phyloP scores from a whole-genome alignment of 768 basidiomycete species.

The Cytidiella melzeri region DNA sequence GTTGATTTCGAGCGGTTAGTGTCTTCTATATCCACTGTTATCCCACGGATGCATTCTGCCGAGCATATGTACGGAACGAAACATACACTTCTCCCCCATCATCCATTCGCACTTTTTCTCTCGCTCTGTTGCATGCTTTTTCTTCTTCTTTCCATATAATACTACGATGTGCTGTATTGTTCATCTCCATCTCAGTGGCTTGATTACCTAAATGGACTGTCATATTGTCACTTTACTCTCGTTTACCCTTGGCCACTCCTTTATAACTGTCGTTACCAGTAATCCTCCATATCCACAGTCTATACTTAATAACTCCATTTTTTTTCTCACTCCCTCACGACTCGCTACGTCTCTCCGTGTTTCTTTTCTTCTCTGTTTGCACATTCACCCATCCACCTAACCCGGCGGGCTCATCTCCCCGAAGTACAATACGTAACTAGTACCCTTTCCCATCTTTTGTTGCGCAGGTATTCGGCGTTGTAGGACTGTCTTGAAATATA shows the following conservation, averaged over 20 bases:
- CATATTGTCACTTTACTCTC: not conserved
- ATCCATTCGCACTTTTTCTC: not conserved
- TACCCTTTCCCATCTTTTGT: too few species aligned
- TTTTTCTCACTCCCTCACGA: too few species aligned
- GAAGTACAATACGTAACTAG: too few species aligned
- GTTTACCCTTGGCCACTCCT: not conserved
- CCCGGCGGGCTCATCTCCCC: too few species aligned
- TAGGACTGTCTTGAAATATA: too few species aligned
- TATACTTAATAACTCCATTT: not conserved
- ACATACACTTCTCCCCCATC: not conserved
- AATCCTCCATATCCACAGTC: not conserved
- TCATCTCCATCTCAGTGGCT: not conserved
- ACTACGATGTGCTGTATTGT: not conserved
- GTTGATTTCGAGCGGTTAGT: too few species aligned
- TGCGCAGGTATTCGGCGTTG: too few species aligned
- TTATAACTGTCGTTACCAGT: not conserved
- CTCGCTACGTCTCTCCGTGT: too few species aligned
- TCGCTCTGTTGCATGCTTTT: not conserved
- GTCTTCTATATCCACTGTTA: not conserved
- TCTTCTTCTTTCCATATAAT: not conserved
- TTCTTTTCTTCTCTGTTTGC: too few species aligned
- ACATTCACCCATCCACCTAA: too few species aligned
- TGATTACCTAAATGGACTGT: not conserved
- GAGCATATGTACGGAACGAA: not conserved
- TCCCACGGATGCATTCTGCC: not conserved